These are phyloP conservation scores for Galerina sulciceps DNA, from an alignment of 768 basidiomycete species.

Conservation along the genomic window DNA sequence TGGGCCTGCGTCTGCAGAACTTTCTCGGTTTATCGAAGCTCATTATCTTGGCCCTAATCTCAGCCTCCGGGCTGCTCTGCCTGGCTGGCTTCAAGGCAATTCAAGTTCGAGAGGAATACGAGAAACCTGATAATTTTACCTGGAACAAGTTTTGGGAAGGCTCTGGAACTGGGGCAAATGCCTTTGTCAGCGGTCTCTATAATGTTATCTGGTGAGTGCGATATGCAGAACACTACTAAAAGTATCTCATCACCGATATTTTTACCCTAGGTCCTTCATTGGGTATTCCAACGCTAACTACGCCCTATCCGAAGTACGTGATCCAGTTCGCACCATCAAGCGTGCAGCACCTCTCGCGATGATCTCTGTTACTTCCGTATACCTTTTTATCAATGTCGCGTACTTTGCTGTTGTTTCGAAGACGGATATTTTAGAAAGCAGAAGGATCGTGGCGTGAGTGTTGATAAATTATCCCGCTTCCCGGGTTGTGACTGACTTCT, in stretches of 20 bases:
- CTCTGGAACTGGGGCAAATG: slow-evolving; percentile 55
- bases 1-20: slow-evolving; percentile 69
- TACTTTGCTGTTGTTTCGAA: slow-evolving; percentile 79
- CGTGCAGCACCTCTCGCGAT: slow-evolving; percentile 72
- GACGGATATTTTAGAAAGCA: slow-evolving; percentile 65
- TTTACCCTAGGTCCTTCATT: slow-evolving; percentile 58
- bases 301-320: slow-evolving; percentile 68
- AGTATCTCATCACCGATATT: neutral
- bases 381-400: slow-evolving; percentile 69
- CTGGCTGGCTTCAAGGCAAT: slow-evolving; percentile 55
- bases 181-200: slow-evolving; percentile 67
- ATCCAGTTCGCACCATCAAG: slow-evolving; percentile 75
- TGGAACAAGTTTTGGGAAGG: slow-evolving; percentile 72
- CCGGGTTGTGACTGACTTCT: neutral
- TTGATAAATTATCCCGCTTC: neutral
- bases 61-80: slow-evolving; percentile 56
- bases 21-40: slow-evolving; percentile 65
- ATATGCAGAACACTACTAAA: neutral
- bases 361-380: slow-evolving; percentile 58
- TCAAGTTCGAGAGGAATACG: slow-evolving; percentile 50
- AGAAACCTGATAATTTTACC: slow-evolving; percentile 57
- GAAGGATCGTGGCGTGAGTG: slow-evolving; percentile 70
- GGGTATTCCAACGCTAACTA: slow-evolving; percentile 82
- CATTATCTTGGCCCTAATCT: slow-evolving; percentile 53
- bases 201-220: slow-evolving; percentile 66